Percentiles rank a stretch among this genome's conserved stretches.
phyloP scores from a whole-genome alignment of 345 rosid species.

The Lepidium sativum region DNA sequence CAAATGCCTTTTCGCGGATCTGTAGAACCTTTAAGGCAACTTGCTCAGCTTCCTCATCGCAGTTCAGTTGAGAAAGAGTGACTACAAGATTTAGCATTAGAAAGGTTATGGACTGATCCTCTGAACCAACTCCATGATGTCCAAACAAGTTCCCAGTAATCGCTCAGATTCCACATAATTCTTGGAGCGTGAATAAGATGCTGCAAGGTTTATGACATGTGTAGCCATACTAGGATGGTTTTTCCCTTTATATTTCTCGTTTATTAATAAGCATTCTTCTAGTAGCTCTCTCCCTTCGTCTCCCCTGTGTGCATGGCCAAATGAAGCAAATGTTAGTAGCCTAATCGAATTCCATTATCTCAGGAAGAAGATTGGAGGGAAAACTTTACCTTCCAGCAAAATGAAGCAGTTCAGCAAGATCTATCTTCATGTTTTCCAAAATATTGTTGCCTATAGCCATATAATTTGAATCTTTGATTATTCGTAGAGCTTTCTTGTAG shows the following conservation, averaged over 20 bases:
- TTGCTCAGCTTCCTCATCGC: constrained; percentile 71
- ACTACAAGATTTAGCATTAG: constrained; percentile 76
- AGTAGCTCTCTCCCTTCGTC: constrained; percentile 72
- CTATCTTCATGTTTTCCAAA: constrained; percentile 76
- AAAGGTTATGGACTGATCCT: constrained; percentile 62
- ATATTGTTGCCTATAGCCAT: constrained; percentile 46
- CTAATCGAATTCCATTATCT: background rate
- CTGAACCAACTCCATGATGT: constrained; percentile 50
- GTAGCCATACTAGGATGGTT: constrained; percentile 59
- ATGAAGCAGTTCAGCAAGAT: constrained; percentile 86
- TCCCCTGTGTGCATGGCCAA: constrained; percentile 37
- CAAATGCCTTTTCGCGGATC: constrained; percentile 70
- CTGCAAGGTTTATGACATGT: constrained; percentile 74
- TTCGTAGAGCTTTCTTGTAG: constrained; percentile 53
- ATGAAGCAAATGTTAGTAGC: background rate
- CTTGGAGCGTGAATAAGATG: constrained; percentile 60
- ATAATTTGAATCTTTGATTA: constrained; percentile 58
- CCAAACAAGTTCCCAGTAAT: constrained; percentile 61
- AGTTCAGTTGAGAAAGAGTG: constrained; percentile 57
- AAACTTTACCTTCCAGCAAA: constrained; percentile 57
- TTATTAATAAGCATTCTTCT: constrained; percentile 71
- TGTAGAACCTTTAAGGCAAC: constrained; percentile 46
- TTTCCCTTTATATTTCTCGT: constrained; percentile 60
- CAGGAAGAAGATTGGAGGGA: background rate
- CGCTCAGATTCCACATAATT: constrained; percentile 69